Percentiles rank a stretch among this genome's conserved stretches.
phyloP scores from a whole-genome alignment of 2,329 filamentous ascomycete genomes.

The Podosphaera fusca region DNA sequence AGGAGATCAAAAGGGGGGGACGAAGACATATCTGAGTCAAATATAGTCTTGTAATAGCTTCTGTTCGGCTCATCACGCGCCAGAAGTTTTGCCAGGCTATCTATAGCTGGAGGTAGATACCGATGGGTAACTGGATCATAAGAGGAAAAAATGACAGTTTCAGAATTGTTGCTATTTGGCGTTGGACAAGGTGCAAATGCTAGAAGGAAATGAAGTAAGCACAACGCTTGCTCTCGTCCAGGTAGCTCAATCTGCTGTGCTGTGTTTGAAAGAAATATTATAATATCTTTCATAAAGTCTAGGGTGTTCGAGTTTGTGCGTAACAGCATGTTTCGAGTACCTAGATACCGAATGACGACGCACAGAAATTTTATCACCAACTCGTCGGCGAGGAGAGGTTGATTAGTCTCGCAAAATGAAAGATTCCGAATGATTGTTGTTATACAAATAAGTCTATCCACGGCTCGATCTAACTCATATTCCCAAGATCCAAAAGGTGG shows the following conservation, averaged over 20 bases:
- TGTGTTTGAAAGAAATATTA: slow-evolving; percentile 76
- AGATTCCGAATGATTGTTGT: slow-evolving; percentile 84
- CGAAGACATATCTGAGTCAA: slow-evolving; percentile 44
- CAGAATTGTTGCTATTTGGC: slow-evolving; percentile 30
- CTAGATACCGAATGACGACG: slow-evolving; percentile 62
- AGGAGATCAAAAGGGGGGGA: slow-evolving; percentile 53
- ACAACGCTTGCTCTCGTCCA: slow-evolving; percentile 66
- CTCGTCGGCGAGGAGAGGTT: slow-evolving; percentile 49
- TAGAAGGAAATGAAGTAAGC: slow-evolving; percentile 69
- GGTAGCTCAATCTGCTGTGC: slow-evolving; percentile 60
- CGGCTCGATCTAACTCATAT: slow-evolving; percentile 67
- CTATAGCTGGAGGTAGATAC: slow-evolving; percentile 74
- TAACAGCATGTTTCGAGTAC: slow-evolving; percentile 70
- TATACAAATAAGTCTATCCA: slow-evolving; percentile 70
- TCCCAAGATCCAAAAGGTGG: slow-evolving; percentile 51
- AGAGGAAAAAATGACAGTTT: slow-evolving; percentile 48
- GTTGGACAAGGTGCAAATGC: slow-evolving; percentile 66
- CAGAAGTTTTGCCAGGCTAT: slow-evolving; percentile 74
- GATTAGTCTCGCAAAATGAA: slow-evolving; percentile 66
- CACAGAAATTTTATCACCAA: slow-evolving; percentile 65
- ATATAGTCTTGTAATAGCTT: slow-evolving; percentile 60
- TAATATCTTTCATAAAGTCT: slow-evolving; percentile 91
- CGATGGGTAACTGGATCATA: slow-evolving; percentile 66
- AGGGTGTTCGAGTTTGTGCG: slow-evolving; percentile 64
- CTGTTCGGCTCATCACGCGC: slow-evolving; percentile 87